phyloP scores from a whole-genome alignment of 148 eudicot genomes.

The Rheum nobile region DNA sequence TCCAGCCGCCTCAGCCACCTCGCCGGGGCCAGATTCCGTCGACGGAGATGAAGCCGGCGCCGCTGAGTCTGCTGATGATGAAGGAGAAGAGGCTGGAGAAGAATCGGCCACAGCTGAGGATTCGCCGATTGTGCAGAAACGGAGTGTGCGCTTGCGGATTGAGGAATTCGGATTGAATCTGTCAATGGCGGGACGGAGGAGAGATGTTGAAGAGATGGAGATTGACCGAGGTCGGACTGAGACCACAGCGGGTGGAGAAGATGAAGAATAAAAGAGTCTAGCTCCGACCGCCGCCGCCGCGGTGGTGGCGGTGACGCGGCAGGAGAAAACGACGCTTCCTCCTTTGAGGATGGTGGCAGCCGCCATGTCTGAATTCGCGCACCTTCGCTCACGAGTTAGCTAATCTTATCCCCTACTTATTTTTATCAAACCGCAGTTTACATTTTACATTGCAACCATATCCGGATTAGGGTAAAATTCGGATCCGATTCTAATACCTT shows the following conservation, averaged over 20 bases:
- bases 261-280: conserved; percentile 7
- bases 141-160: conserved; percentile 7
- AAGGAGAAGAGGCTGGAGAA: conserved; percentile 5
- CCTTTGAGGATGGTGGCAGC: conserved; percentile 20
- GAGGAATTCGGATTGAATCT: neutral
- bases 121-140: conserved; percentile 21
- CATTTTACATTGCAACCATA: neutral
- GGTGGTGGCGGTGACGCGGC: conserved; percentile 10
- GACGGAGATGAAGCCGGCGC: neutral
- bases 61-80: neutral
- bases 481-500: neutral
- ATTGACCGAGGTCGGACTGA: conserved; percentile 4
- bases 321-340: conserved; percentile 16
- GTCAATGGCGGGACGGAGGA: neutral
- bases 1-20: conserved; percentile 34
- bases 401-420: neutral
- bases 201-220: conserved; percentile 8
- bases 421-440: neutral
- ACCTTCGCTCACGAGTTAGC: conserved; percentile 5
- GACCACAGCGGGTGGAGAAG: conserved; percentile 1
- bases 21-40: conserved; percentile 10
- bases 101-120: conserved; percentile 11
- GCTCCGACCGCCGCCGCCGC: neutral
- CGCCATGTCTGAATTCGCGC: conserved; percentile 11
- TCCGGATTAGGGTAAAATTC: neutral